Evolutionary conservation across 192 early-diverging fungal species (phyloP), one percentile per base, ranked within the genome.

Genomic region (Rhizophlyctis rosea): DNA sequence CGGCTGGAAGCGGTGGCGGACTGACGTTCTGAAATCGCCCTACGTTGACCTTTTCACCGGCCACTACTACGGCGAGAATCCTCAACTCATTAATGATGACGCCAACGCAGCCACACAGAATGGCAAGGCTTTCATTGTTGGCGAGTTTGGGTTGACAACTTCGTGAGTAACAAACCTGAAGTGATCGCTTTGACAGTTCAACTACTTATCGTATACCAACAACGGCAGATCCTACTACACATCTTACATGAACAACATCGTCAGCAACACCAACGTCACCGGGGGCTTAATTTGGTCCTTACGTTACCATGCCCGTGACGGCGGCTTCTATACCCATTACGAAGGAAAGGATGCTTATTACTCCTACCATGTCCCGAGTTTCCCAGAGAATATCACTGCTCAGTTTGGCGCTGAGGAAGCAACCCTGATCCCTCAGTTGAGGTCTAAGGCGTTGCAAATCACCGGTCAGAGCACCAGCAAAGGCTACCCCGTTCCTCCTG

Each of bases 211-310:
- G n/a, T n/a, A n/a, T n/a, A n/a, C n/a, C n/a, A n/a, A n/a, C n/a
- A n/a, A n/a, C n/a, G n/a, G n/a, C n/a, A n/a, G n/a, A n/a, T n/a
- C n/a, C n/a, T n/a, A n/a, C n/a, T n/a, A n/a, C n/a, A n/a, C n/a
- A n/a, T n/a, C n/a, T n/a, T n/a, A n/a, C n/a, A n/a, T n/a, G 1
- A 34, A 68, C 24, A 49, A 25, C 9, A 61, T 59, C 44, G 39
- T 57, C 5, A 25, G 31, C 11, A 75, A 61, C 51, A 16, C 24
- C 2, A 33, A 50, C 27, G 48, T 70, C 31, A 25, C 69, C 4
- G 80, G 80, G 4, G 57, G 62, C 1, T 47, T 81, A 47, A 50
- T 76, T 5, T 81, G 80, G 80, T 61, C 55, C 31, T 52, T 81
- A 29, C 54, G 79, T 30, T 78, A 56, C 58, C 69, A 67, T 33